Evolutionary conservation across 805 yeast species (phyloP).

Genomic region (Kazachstania taianensis): DNA sequence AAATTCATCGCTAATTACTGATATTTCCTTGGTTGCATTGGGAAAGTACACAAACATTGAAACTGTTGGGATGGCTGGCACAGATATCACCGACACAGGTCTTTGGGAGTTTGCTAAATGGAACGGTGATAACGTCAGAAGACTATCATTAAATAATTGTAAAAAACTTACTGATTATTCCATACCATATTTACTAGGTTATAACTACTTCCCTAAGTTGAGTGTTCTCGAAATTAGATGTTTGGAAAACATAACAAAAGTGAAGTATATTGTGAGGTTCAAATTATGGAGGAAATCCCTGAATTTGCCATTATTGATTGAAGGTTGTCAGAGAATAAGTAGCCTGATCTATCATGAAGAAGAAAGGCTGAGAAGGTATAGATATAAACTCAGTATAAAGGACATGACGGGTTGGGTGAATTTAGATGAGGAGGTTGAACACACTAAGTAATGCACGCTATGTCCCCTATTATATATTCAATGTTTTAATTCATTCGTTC

Average conservation of each 20-base stretch:
- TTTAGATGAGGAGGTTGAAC: conserved; percentile 30
- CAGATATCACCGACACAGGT: conserved; percentile 63
- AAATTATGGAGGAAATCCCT: conserved; percentile 40
- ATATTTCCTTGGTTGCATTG: conserved; percentile 51
- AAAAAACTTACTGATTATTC: conserved; percentile 45
- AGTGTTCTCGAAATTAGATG: conserved; percentile 72
- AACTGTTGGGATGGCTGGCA: conserved; percentile 86
- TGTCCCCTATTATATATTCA: too few species aligned
- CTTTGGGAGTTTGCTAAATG: conserved; percentile 69
- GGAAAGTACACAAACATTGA: conserved; percentile 46
- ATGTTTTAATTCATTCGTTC: too few species aligned
- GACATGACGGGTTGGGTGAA: conserved; percentile 62
- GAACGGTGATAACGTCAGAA: conserved; percentile 40
- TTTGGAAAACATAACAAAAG: conserved; percentile 43
- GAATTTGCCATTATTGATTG: conserved; percentile 50
- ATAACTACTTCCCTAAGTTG: conserved; percentile 45
- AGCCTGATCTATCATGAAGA: conserved; percentile 52
- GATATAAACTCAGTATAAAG: conserved; percentile 45
- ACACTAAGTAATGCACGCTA: too few species aligned
- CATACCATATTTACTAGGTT: conserved; percentile 36
- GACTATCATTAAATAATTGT: conserved; percentile 73
- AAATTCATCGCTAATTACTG: conserved; percentile 59
- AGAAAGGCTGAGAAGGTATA: conserved; percentile 42
- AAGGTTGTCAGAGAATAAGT: conserved; percentile 67
- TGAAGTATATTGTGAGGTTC: conserved; percentile 59